Evolutionary conservation across 2,329 filamentous ascomycete species (phyloP).

Genomic region (Cyphellophora attinorum): DNA sequence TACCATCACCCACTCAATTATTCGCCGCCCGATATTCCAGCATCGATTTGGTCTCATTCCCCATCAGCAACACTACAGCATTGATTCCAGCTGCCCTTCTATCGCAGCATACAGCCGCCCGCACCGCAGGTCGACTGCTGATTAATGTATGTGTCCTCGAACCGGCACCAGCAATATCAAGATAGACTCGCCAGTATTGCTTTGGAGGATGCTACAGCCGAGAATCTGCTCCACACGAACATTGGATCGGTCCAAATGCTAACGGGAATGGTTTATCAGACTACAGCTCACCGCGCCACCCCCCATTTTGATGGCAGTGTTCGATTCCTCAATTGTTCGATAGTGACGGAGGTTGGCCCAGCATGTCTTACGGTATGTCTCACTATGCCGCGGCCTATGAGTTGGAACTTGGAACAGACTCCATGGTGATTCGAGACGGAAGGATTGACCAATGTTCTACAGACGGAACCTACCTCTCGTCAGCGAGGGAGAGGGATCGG

Average conservation of each 20-base stretch:
- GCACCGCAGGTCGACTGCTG: no score
- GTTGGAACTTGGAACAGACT: background rate
- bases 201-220: background rate
- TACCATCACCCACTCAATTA: no score
- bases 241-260: no score
- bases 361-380: conserved; percentile 15
- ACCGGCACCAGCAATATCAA: no score
- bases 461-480: conserved; percentile 41
- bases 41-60: no score
- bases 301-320: background rate
- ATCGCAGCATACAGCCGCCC: no score
- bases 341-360: conserved; percentile 1
- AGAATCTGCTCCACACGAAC: background rate
- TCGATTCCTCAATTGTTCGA: background rate
- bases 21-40: no score
- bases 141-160: conserved; percentile 1
- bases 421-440: background rate
- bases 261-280: background rate
- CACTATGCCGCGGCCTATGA: conserved; percentile 1
- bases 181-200: background rate
- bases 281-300: no score
- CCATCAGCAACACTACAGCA: no score
- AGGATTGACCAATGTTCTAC: conserved; percentile 4
- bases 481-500: conserved; percentile 62
- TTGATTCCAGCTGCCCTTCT: no score